Percentiles rank a stretch among this genome's conserved stretches.
Conservation (phyloP, 2,329 filamentous ascomycete genomes). For the Aspergillus sp. region DNA sequence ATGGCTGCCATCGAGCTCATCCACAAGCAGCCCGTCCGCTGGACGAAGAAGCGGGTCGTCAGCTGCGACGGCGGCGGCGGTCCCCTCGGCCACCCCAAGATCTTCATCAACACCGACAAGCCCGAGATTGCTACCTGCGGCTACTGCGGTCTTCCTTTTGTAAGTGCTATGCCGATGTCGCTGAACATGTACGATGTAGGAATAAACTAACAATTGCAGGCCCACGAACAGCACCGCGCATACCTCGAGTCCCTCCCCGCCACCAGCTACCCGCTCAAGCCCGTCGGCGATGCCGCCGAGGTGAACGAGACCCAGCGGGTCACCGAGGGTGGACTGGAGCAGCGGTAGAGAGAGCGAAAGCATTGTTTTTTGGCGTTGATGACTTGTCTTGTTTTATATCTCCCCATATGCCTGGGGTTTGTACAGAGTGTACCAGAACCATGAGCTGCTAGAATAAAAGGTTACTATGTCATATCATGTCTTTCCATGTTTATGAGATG, state of each 20-base stretch:
- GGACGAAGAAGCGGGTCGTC: conserved; percentile 78
- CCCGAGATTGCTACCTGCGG: conserved; percentile 85
- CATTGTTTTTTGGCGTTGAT: conserved; percentile 34
- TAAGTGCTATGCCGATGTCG: conserved; percentile 52
- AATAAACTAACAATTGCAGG: conserved; percentile 52
- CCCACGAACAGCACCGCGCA: conserved; percentile 82
- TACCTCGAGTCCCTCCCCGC: conserved; percentile 77
- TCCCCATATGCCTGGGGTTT: conserved; percentile 27
- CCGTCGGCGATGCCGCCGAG: conserved; percentile 58
- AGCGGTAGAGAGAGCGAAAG: conserved; percentile 48
- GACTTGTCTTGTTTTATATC: conserved; percentile 24
- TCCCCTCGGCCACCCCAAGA: conserved; percentile 80
- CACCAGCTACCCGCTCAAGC: conserved; percentile 75
- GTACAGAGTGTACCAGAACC: conserved; percentile 36
- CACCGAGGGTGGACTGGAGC: conserved; percentile 57
- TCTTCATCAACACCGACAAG: conserved; percentile 99
- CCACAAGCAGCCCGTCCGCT: conserved; percentile 90
- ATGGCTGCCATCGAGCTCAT: conserved; percentile 91
- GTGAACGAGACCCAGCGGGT: conserved; percentile 58
- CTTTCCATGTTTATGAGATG: too few relatives aligned
- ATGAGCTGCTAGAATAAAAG: conserved; percentile 24
- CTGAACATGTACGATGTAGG: neutral
- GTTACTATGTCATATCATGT: neutral
- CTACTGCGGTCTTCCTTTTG: conserved; percentile 92
- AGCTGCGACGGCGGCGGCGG: conserved; percentile 92